phyloP scores from a whole-genome alignment of 2,329 filamentous ascomycete genomes.

The Aspergillus caelatus region DNA sequence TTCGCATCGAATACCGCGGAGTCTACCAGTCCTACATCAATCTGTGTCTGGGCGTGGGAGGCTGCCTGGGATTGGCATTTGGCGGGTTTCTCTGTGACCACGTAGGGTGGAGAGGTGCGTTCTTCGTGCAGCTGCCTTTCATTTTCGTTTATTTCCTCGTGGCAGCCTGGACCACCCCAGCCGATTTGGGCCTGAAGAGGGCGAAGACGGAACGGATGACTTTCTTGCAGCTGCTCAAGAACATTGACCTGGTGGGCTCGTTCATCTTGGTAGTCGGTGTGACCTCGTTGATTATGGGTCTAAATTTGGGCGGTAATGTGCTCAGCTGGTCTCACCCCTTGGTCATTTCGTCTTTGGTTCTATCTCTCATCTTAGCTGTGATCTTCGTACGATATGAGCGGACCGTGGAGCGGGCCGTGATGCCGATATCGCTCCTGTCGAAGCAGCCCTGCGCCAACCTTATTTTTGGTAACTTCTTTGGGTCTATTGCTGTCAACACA shows the following conservation, averaged over 20 bases:
- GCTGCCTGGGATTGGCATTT: constrained; percentile 42
- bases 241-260: constrained; percentile 55
- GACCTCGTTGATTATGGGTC: constrained; percentile 52
- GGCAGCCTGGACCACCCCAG: constrained; percentile 48
- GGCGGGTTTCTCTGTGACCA: constrained; percentile 44
- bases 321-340: constrained; percentile 55
- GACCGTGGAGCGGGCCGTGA: constrained; percentile 50
- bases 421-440: constrained; percentile 53
- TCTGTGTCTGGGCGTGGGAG: constrained; percentile 38
- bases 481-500: constrained; percentile 52
- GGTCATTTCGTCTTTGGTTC: constrained; percentile 50
- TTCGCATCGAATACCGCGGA: constrained; percentile 67
- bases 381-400: constrained; percentile 47
- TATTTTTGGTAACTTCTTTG: constrained; percentile 57
- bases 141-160: constrained; percentile 50
- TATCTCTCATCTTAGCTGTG: constrained; percentile 42
- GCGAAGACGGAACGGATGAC: constrained; percentile 45
- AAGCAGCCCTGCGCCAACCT: constrained; percentile 52
- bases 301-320: constrained; percentile 58
- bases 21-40: constrained; percentile 49
- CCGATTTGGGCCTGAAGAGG: constrained; percentile 49
- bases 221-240: constrained; percentile 47
- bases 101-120: constrained; percentile 46
- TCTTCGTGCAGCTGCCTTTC: constrained; percentile 55
- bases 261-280: constrained; percentile 51